Base-by-base conservation (phyloP, 129 eudicot genomes). In the Chrysanthemum seticuspe region DNA sequence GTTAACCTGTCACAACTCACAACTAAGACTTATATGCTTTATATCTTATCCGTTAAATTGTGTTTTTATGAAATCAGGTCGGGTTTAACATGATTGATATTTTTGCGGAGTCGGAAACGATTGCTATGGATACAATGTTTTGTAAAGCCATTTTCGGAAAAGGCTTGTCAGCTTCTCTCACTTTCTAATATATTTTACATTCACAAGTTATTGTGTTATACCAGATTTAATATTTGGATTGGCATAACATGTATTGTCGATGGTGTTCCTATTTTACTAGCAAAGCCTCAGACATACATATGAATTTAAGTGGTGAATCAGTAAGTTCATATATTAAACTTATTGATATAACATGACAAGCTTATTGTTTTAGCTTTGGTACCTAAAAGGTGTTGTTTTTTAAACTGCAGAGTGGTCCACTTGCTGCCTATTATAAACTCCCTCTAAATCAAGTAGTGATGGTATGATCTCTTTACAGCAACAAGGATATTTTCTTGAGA, bases 241-340 rank as follows among this genome's bases (percentile, higher is more conserved):
- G 31, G 31, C 31, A 27, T 15, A 51, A 64, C 95, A 92, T 96
- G 95, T 19, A 40, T 78, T 75, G 83, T 86, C 2, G 83, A 81
- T 60, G 88, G 85, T 13, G 81, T 83, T 86, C 94, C 94, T 2
- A 90, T 94, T 79, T 78, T 95, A 73, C 72, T 95, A 31, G 99
- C 94, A 53, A 95, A 90, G 64, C 97, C 99, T 29, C 99, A 90
- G 44, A 90, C 99, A 14, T 90, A 21, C 21, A 86, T 78, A 88
- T 95, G 96, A 95, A 95, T 78, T 76, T 90, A 60, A 95, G 97
- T 51, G 99, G 99, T 66, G 89, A 90, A 88, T 88, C 91, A 44
- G 98, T 92, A 68, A 79, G 96, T 76, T 53, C 31, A 34, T 19
- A 18, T 18, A 59, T 60, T 10, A 49, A 61, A 16, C 70, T 29